Percentiles rank a stretch among this genome's conserved stretches.
phyloP scores from a whole-genome alignment of 306 rosid species.

The Cucumis hystrix region DNA sequence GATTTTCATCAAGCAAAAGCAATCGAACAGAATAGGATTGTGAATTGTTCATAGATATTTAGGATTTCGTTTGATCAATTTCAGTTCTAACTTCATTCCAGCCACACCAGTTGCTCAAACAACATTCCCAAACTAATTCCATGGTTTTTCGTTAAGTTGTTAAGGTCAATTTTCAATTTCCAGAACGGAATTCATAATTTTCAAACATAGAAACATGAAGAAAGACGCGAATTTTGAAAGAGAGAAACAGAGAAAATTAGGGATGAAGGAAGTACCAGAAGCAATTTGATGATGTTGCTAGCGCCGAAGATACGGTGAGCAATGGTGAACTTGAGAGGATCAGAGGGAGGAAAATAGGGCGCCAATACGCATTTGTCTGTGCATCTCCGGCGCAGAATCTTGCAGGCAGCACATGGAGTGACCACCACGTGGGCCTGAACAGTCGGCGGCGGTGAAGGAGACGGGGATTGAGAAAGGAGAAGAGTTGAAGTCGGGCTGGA shows the following conservation, averaged over 20 bases:
- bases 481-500: not conserved
- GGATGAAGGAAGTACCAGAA: not conserved
- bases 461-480: not conserved
- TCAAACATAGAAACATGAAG: not conserved
- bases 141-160: not conserved
- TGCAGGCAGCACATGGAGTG: slow-evolving; percentile 14
- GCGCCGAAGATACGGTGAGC: slow-evolving; percentile 14
- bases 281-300: slow-evolving; percentile 15
- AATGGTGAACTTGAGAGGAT: slow-evolving; percentile 11
- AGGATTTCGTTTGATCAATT: too few species aligned
- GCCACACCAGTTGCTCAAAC: too few species aligned
- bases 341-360: slow-evolving; percentile 13
- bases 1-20: not conserved
- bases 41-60: not conserved
- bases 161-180: not conserved
- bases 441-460: not conserved
- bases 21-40: not conserved
- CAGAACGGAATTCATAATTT: not conserved
- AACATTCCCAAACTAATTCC: not conserved
- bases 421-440: not conserved
- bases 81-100: too few species aligned
- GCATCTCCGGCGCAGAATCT: slow-evolving; percentile 13
- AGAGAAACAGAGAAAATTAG: not conserved
- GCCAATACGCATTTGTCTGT: slow-evolving; percentile 13
- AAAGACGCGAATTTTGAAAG: not conserved